These are phyloP conservation scores for Citrus unshiu DNA, from an alignment of 345 rosid species.

Conservation along the genomic window DNA sequence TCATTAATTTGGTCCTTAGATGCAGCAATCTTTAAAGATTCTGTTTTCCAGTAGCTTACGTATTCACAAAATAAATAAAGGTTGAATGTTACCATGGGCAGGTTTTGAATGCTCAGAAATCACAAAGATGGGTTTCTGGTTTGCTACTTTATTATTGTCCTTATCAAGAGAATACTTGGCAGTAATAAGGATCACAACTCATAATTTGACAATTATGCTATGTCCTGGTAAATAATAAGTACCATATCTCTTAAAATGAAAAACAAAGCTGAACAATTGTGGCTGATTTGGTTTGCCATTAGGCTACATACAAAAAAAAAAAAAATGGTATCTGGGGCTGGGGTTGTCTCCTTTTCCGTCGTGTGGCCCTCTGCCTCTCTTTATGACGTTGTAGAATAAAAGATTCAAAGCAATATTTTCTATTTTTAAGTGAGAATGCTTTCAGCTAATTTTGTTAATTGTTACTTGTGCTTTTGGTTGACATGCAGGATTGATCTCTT, in stretches of 20 bases:
- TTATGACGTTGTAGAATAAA: not conserved
- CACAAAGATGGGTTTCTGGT: not conserved
- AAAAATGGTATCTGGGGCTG: not conserved
- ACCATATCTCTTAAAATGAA: not conserved
- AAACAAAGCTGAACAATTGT: not conserved
- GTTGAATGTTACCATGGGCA: not conserved
- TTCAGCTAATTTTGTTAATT: not conserved
- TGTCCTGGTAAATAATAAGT: no score
- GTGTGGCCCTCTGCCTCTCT: not conserved
- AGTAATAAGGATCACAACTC: not conserved
- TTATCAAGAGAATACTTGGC: not conserved
- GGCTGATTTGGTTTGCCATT: not conserved
- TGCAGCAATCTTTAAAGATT: not conserved
- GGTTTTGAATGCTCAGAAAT: not conserved
- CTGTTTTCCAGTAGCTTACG: no score
- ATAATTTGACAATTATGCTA: not conserved
- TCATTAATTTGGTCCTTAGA: not conserved
- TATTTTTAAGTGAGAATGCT: not conserved
- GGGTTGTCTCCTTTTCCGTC: not conserved
- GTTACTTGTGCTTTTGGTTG: not conserved
- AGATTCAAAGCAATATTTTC: not conserved
- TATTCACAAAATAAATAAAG: no score
- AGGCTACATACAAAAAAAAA: no score
- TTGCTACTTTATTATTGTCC: not conserved
- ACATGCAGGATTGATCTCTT: conserved; percentile 32